Evolutionary conservation across 345 rosid species (phyloP).

Genomic region (Syzygium aqueum): DNA sequence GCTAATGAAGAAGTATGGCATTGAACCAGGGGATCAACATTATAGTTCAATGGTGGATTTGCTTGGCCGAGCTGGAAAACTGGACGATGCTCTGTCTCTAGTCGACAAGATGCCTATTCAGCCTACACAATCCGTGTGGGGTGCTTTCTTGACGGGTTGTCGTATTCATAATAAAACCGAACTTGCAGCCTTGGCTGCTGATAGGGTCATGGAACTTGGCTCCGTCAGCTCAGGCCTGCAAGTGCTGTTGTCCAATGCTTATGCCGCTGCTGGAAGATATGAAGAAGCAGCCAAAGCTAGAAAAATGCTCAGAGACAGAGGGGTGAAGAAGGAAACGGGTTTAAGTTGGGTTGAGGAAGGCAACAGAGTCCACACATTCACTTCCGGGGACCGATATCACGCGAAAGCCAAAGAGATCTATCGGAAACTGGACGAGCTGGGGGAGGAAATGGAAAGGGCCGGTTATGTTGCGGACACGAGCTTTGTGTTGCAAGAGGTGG

Average conservation of each 20-base stretch:
- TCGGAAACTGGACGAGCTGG: constrained; percentile 63
- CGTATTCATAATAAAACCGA: constrained; percentile 61
- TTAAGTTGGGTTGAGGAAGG: constrained; percentile 94
- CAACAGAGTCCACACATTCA: constrained; percentile 73
- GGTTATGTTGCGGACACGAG: constrained; percentile 88
- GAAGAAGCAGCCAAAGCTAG: constrained; percentile 82
- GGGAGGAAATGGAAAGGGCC: constrained; percentile 66
- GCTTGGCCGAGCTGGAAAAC: constrained; percentile 74
- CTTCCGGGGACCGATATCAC: constrained; percentile 67
- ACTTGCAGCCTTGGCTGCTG: constrained; percentile 77
- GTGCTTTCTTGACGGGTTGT: constrained; percentile 78
- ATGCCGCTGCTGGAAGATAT: constrained; percentile 85
- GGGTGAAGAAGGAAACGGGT: constrained; percentile 83
- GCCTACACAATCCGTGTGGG: constrained; percentile 85
- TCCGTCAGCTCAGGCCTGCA: constrained; percentile 64
- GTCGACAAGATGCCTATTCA: constrained; percentile 50
- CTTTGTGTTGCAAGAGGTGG: constrained; percentile 62
- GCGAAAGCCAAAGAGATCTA: constrained; percentile 50
- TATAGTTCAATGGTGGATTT: constrained; percentile 79
- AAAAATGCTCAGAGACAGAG: constrained; percentile 67
- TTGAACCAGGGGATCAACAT: constrained; percentile 71
- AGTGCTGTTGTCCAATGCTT: constrained; percentile 61
- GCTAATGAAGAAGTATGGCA: constrained; percentile 55
- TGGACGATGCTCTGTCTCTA: constrained; percentile 55
- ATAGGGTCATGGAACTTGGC: constrained; percentile 60